Evolutionary conservation across 2,329 filamentous ascomycete species (phyloP).

Genomic region (Cladorrhinum sp.): DNA sequence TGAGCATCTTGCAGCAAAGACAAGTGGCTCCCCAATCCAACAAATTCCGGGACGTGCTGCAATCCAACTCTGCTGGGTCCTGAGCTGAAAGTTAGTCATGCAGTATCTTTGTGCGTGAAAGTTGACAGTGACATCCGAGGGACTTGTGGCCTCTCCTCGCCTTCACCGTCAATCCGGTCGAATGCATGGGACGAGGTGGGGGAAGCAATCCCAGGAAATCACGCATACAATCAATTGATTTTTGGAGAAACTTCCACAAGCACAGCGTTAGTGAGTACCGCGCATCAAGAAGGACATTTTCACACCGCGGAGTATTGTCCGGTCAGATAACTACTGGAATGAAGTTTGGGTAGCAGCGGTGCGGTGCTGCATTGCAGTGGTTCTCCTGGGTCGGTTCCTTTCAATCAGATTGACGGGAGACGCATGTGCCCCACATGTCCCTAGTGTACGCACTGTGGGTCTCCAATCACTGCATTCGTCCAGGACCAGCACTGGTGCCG

Average conservation of each 20-base stretch:
- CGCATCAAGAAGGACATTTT: neutral
- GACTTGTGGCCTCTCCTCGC: neutral
- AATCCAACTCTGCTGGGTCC: neutral
- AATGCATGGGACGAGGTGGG: neutral
- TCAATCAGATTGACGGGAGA: neutral
- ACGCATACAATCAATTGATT: neutral
- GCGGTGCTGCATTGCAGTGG: neutral
- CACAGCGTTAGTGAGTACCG: neutral
- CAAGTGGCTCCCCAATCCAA: slow-evolving; percentile 2
- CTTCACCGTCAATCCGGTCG: too few species aligned
- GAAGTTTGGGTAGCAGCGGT: neutral
- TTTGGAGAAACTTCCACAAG: neutral
- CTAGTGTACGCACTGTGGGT: neutral
- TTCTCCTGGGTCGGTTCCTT: neutral
- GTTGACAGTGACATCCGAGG: neutral
- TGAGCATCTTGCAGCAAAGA: slow-evolving; percentile 5
- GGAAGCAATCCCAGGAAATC: neutral
- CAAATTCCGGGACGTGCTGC: neutral
- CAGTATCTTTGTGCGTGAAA: neutral
- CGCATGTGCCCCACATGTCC: neutral
- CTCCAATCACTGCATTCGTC: neutral
- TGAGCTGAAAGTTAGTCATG: neutral
- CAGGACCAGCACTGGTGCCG: slow-evolving; percentile 2
- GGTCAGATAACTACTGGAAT: neutral
- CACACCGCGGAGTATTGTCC: neutral